A percentile compares a stretch with the other conserved stretches of the same genome.
Conservation (phyloP, 768 basidiomycete species). For the Kwoniella heveanensis region DNA sequence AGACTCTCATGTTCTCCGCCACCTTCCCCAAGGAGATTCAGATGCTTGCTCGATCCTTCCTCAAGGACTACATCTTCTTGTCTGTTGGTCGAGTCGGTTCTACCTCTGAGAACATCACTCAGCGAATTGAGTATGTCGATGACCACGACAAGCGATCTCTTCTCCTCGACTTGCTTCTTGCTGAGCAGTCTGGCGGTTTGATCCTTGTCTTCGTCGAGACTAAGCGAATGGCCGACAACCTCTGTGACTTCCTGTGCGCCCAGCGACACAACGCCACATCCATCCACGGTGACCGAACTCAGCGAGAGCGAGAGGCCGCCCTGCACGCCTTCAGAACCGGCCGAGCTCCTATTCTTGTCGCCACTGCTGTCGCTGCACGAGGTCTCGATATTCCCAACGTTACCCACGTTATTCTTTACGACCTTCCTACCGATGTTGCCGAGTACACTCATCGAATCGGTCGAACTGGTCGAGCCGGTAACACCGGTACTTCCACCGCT, state of each 20-base stretch:
- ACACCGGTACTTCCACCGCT: slow-evolving; percentile 91
- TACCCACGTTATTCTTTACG: slow-evolving; percentile 97
- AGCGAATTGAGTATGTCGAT: slow-evolving; percentile 98
- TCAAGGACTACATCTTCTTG: slow-evolving; percentile 90
- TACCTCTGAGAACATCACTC: slow-evolving; percentile 99
- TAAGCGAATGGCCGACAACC: slow-evolving; percentile 98
- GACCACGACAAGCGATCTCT: slow-evolving; percentile 96
- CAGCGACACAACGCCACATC: slow-evolving; percentile 87
- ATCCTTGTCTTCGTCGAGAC: slow-evolving; percentile 99
- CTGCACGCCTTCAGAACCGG: slow-evolving; percentile 93
- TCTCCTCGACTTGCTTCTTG: slow-evolving; percentile 86
- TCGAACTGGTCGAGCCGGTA: slow-evolving; percentile 97
- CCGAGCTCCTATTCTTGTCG: slow-evolving; percentile 92
- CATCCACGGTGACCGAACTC: slow-evolving; percentile 96
- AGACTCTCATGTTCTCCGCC: slow-evolving; percentile 99
- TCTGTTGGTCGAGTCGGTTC: slow-evolving; percentile 97
- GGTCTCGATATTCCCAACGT: slow-evolving; percentile 99
- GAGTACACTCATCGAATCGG: slow-evolving; percentile 99
- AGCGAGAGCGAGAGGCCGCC: slow-evolving; percentile 95
- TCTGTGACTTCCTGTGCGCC: slow-evolving; percentile 88
- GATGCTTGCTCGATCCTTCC: slow-evolving; percentile 52
- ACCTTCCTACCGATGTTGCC: slow-evolving; percentile 95
- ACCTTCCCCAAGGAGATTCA: slow-evolving; percentile 99
- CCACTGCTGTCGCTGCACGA: slow-evolving; percentile 97
- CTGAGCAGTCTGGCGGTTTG: slow-evolving; percentile 73